Evolutionary conservation across 1,284 basidiomycete genomes (phyloP).

Genomic region (Austropuccinia psidii): DNA sequence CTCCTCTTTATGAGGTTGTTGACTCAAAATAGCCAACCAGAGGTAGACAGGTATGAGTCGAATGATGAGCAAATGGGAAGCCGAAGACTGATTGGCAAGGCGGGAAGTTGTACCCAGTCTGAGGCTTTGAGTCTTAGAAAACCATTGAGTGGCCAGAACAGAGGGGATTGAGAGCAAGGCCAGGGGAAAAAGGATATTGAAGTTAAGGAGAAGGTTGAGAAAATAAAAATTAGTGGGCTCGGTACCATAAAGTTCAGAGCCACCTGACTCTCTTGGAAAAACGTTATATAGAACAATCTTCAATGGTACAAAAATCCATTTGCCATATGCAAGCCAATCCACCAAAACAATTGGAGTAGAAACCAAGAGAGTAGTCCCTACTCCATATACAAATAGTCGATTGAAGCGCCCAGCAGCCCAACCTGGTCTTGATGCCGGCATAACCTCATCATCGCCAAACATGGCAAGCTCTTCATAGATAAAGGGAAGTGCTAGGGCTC

Average conservation of each 20-base stretch:
- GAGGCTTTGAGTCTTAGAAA: conserved; percentile 71
- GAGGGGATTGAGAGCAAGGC: conserved; percentile 72
- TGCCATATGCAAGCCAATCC: conserved; percentile 82
- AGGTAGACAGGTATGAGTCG: conserved; percentile 78
- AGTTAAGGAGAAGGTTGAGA: conserved; percentile 79
- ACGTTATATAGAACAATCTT: conserved; percentile 94
- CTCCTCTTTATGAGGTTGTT: conserved; percentile 93
- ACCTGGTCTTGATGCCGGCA: conserved; percentile 49
- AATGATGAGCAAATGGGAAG: conserved; percentile 56
- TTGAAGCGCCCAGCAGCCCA: conserved; percentile 55
- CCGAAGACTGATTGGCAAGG: conserved; percentile 39
- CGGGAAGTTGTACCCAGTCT: conserved; percentile 38
- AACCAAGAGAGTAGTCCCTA: not conserved
- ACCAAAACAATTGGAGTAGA: conserved; percentile 60
- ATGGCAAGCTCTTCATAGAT: conserved; percentile 83
- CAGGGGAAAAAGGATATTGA: conserved; percentile 75
- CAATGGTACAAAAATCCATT: conserved; percentile 70
- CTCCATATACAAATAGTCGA: conserved; percentile 5
- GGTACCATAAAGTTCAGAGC: conserved; percentile 88
- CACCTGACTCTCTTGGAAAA: conserved; percentile 58
- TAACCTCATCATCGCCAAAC: conserved; percentile 63
- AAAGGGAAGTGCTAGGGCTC: conserved; percentile 78
- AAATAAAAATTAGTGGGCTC: conserved; percentile 76
- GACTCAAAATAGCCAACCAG: conserved; percentile 70
- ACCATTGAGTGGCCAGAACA: conserved; percentile 63